Evolutionary conservation across 2,329 filamentous ascomycete genomes (phyloP), one percentile per base, ranked within the genome.

Genomic region (Xylariales sp.): DNA sequence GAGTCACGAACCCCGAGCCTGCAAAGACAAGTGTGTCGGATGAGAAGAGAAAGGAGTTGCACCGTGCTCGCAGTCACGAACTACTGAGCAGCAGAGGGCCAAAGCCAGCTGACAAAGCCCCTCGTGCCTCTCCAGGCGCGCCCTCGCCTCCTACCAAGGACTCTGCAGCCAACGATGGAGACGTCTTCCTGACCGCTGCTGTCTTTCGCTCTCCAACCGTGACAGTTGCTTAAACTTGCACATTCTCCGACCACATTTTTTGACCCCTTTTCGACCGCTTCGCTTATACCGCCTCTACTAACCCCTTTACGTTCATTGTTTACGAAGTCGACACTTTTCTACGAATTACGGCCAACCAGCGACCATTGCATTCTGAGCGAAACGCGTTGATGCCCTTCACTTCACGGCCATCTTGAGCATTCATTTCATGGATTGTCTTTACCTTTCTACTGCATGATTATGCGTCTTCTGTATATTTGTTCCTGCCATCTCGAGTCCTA

Each of bases 11-110:
- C 33, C 52, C 51, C 12, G 46, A 52, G 42, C 37, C 32, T 35
- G 47, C 43, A 21, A 39, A 47, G 48, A 24, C 34, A 42, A 48
- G 46, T 18, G 36, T 54, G 16, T 42, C 57, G 9, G 62, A 65
- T 4, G 56, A 59, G 18, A 64, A 70, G 46, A 60, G 60, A 20
- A 68, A 54, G 33, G 60, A 67, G 33, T 52, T 73, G 15, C 66
- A 75, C 46, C 69, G 71, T 11, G 64, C 72, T 32, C 66, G 58
- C 34, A 80, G 75, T 58, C 69, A 74, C 35, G 74, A 78, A 46
- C 58, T 69, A 35, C 63, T 79, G 31, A 68, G 60, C 24, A 65
- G 66, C 19, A 43, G 4, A 28, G 27, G 18, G 48, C 38, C 11
- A 21, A 22, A 39, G 44, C 48, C 55, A 45, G 57, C 55, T 40